Evolutionary conservation across 805 yeast genomes (phyloP), one percentile per base, ranked within the genome.

Genomic region (Dipodascopsis uninucleata): DNA sequence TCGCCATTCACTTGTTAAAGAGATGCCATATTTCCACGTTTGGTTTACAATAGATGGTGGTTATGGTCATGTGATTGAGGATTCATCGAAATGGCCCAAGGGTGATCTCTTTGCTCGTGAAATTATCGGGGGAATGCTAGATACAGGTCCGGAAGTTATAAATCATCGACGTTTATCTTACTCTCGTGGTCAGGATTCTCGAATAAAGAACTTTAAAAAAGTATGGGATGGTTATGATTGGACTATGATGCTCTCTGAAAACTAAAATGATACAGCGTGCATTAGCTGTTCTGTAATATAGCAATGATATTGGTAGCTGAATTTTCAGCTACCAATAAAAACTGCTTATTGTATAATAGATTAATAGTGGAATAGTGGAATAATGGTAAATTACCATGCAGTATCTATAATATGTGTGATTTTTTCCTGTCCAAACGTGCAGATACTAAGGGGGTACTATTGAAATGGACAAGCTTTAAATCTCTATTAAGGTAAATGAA

Each of bases 31-130:
- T 52, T 74, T 71, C 55, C 79, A 75, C 53, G 74, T 71, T 5
- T 75, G 79, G 79, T 58, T 71, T 39, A 61, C 61, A 16, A 35
- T 69, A 4, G 65, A 70, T 36, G 78, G 77, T 17, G 79, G 79
- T 0, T 39, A 71, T 31, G 79, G 76, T 1, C 79, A 74, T 55
- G 71, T 75, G 5, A 65, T 75, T 5, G 79, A 75, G 47, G 64
- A 70, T 43, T 45, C 52, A 0, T 32, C 50, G 1, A 24, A 39
- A 2, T 75, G 79, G 79, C 78, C 79, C 0, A 58, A 55, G 36
- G 72, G 69, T 8, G 78, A 74, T 45, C 44, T 64, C 36, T 72
- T 75, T 56, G 75, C 71, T 4, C 57, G 78, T 28, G 63, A 67
- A 31, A 67, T 74, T 4, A 58, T 75, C 29, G 78, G 77, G 6